A percentile compares a stretch with the other conserved stretches of the same genome.
Evolutionary conservation across 768 basidiomycete genomes (phyloP).

Genomic region (Hygrocybe coccinea): DNA sequence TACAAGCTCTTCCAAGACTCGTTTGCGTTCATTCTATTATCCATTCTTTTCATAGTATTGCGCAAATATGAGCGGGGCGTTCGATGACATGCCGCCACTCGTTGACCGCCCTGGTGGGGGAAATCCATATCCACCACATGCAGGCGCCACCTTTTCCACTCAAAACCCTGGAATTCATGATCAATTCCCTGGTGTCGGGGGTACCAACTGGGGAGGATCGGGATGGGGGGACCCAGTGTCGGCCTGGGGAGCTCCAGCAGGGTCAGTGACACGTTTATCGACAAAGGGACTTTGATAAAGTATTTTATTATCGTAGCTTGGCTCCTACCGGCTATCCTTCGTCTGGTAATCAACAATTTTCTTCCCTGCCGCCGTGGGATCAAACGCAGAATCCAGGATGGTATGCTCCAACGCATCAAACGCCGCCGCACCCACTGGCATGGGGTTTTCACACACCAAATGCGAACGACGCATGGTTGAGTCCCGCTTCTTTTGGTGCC

Average conservation of each 20-base stretch:
- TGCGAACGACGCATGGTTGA: background rate
- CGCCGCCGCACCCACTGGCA: background rate
- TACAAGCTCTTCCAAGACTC: no score
- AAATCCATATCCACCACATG: background rate
- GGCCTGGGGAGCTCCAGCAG: background rate
- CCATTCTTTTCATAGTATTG: background rate
- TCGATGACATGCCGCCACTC: constrained; percentile 2
- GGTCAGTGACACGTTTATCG: background rate
- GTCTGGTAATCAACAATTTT: background rate
- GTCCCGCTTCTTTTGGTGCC: background rate
- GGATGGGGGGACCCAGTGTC: background rate
- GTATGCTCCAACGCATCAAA: background rate
- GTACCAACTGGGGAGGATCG: background rate
- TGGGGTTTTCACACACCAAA: background rate
- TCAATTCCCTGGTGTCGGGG: background rate
- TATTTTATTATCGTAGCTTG: background rate
- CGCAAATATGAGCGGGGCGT: background rate
- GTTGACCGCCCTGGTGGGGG: constrained; percentile 1
- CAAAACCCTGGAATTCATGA: background rate
- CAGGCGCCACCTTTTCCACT: background rate
- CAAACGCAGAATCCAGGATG: background rate
- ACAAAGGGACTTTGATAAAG: background rate
- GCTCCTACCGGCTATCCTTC: background rate
- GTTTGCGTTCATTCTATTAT: no score
- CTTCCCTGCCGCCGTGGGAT: background rate